These are phyloP conservation scores for Arxiozyma telluris DNA, from an alignment of 1,139 yeast species.

Conservation along the genomic window DNA sequence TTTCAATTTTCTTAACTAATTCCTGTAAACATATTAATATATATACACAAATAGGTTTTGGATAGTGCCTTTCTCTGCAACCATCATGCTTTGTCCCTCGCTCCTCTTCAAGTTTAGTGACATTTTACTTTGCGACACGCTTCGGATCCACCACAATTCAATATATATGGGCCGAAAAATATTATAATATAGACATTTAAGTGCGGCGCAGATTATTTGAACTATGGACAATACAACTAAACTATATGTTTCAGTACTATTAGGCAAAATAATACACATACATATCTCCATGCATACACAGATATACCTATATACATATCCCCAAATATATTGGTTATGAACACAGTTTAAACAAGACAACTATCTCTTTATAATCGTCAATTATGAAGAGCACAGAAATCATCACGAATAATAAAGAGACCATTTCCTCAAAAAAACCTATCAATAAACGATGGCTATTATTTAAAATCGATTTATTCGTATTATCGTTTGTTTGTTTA, in stretches of 20 bases:
- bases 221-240: no score
- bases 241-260: no score
- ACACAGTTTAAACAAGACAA: not conserved
- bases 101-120: no score
- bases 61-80: no score
- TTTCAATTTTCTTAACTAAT: not conserved
- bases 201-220: not conserved
- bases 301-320: no score
- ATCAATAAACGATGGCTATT: constrained; percentile 35
- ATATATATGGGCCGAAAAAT: no score
- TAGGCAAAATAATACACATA: not conserved
- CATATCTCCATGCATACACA: no score
- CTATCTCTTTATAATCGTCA: not conserved
- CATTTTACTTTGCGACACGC: not conserved
- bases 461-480: constrained; percentile 46
- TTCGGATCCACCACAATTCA: not conserved
- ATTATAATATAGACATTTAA: no score
- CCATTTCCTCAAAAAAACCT: not conserved
- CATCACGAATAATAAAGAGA: not conserved
- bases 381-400: not conserved
- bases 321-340: not conserved
- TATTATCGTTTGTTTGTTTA: constrained; percentile 47
- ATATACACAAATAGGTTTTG: no score
- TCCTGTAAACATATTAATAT: not conserved
- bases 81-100: no score